phyloP scores from a whole-genome alignment of 106 monocot species.

The Platanthera zijinensis region DNA sequence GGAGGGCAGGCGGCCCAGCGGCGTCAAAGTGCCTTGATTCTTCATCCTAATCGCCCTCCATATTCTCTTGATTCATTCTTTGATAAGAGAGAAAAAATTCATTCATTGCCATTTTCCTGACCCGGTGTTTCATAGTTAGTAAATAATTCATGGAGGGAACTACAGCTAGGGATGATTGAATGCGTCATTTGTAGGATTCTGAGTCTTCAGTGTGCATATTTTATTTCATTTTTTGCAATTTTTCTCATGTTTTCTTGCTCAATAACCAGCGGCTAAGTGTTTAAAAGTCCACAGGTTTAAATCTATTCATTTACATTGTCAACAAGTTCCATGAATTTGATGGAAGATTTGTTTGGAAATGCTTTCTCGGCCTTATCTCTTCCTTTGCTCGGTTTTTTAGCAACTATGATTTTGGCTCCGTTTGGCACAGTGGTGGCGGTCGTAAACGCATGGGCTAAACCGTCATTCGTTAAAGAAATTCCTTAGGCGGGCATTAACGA shows the following conservation, averaged over 20 bases:
- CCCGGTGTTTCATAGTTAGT: background rate
- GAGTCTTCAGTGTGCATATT: background rate
- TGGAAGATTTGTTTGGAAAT: background rate
- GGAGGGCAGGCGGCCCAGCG: constrained; percentile 61
- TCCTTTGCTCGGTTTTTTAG: background rate
- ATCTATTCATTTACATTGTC: background rate
- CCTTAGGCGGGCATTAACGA: background rate
- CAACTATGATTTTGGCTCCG: background rate
- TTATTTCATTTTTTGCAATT: too few relatives aligned
- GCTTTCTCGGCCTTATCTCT: background rate
- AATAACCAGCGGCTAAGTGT: background rate
- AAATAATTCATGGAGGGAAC: background rate
- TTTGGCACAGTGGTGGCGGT: background rate
- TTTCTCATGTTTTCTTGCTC: too few relatives aligned
- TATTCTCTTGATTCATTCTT: constrained; percentile 6
- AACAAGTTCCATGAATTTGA: background rate
- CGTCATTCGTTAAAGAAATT: background rate
- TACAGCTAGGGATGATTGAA: background rate
- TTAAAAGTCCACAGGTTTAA: background rate
- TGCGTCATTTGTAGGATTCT: background rate
- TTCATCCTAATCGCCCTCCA: background rate
- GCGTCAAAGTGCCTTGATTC: constrained; percentile 38
- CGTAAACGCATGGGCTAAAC: too few relatives aligned
- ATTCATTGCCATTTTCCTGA: constrained; percentile 20
- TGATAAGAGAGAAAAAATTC: constrained; percentile 2